phyloP scores from a whole-genome alignment of 2,329 filamentous ascomycete genomes.

The Hirsutella rhossiliensis region DNA sequence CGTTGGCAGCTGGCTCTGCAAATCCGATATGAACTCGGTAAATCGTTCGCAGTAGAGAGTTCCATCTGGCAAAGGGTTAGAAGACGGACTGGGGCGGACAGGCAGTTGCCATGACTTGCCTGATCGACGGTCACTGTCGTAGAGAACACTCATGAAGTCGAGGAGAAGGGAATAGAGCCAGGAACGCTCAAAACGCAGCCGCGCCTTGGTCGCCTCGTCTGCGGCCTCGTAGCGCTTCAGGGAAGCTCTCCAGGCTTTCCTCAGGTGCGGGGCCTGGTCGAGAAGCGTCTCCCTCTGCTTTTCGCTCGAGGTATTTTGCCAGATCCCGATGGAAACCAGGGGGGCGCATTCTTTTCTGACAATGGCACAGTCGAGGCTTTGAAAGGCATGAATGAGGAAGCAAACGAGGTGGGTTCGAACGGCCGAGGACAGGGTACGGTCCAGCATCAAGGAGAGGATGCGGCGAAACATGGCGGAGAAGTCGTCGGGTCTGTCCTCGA shows the following conservation, averaged over 20 bases:
- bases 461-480: slow-evolving; percentile 87
- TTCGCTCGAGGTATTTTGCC: slow-evolving; percentile 83
- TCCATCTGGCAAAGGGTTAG: slow-evolving; percentile 37
- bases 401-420: slow-evolving; percentile 75
- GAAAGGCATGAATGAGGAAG: slow-evolving; percentile 85
- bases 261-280: slow-evolving; percentile 59
- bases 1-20: slow-evolving; percentile 89
- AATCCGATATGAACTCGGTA: slow-evolving; percentile 76
- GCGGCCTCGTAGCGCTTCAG: slow-evolving; percentile 78
- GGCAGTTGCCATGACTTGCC: slow-evolving; percentile 19
- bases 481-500: slow-evolving; percentile 62
- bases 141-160: slow-evolving; percentile 68
- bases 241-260: slow-evolving; percentile 83
- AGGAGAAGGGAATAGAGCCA: slow-evolving; percentile 84
- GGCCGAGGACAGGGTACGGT: slow-evolving; percentile 49
- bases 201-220: slow-evolving; percentile 66
- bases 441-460: slow-evolving; percentile 74
- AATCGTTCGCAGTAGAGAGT: slow-evolving; percentile 86
- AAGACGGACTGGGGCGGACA: not conserved
- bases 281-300: slow-evolving; percentile 60
- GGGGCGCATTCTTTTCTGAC: slow-evolving; percentile 95
- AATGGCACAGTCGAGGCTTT: slow-evolving; percentile 78
- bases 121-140: slow-evolving; percentile 38
- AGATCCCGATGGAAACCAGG: slow-evolving; percentile 85
- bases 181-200: slow-evolving; percentile 78